Evolutionary conservation across 306 rosid species (phyloP).

Genomic region (Cyclanthera cordifolia): DNA sequence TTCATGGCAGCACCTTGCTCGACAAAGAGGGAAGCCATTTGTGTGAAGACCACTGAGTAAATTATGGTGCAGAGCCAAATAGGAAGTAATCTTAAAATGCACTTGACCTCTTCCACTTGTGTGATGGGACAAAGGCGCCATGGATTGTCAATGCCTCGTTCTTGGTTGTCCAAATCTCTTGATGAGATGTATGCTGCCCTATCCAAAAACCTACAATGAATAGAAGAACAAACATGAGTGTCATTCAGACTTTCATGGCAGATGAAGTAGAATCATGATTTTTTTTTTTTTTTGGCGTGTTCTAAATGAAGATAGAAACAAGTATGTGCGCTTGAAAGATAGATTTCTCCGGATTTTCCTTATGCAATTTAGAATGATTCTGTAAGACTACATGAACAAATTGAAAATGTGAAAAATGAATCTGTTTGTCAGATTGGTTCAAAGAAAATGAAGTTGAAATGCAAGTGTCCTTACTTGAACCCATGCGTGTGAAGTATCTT

Average conservation of each 20-base stretch:
- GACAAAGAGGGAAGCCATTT: constrained; percentile 97
- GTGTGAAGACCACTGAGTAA: constrained; percentile 93
- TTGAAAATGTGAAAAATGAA: not conserved
- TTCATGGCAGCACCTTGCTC: constrained; percentile 99
- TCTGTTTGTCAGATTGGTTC: not conserved
- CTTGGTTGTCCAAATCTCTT: constrained; percentile 49
- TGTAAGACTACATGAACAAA: not conserved
- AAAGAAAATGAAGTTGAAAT: not conserved
- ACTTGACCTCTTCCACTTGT: constrained; percentile 95
- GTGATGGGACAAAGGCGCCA: constrained; percentile 81
- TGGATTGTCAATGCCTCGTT: constrained; percentile 28
- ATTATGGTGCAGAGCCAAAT: constrained; percentile 98
- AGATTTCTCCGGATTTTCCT: not conserved
- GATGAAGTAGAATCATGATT: not conserved
- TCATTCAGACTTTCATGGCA: not conserved
- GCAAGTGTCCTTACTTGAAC: constrained; percentile 55
- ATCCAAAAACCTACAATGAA: constrained; percentile 67
- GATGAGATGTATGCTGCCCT: constrained; percentile 79
- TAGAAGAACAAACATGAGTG: constrained; percentile 1
- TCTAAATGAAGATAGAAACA: not conserved
- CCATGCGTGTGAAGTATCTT: constrained; percentile 85
- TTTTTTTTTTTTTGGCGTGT: not conserved
- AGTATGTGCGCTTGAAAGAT: not conserved
- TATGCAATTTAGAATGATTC: not conserved
- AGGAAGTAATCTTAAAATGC: constrained; percentile 85